phyloP scores from a whole-genome alignment of 208 protist species.

The Leishmania mexicana region DNA sequence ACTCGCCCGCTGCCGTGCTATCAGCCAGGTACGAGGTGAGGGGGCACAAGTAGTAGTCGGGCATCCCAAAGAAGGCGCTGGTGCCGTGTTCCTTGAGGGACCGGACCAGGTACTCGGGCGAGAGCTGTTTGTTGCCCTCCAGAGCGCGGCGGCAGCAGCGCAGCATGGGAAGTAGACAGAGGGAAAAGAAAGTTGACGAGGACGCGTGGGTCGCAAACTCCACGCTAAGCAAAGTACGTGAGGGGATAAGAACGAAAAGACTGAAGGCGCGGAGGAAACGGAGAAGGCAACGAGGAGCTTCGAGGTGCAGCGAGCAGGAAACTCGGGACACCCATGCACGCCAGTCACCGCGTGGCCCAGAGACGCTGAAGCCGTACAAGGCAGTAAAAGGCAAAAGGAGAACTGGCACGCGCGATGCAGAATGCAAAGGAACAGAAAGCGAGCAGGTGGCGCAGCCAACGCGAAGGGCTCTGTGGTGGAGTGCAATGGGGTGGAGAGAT shows the following conservation, averaged over 20 bases:
- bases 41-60: slow-evolving; percentile 82
- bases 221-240: not conserved
- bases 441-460: not conserved
- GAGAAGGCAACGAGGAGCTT: not conserved
- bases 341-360: not conserved
- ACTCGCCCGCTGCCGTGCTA: slow-evolving; percentile 50
- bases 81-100: slow-evolving; percentile 46
- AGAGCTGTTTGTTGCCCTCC: slow-evolving; percentile 27
- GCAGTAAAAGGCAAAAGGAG: not conserved
- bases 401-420: too few relatives aligned
- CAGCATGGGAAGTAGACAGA: slow-evolving; percentile 4
- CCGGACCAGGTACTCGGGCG: slow-evolving; percentile 49
- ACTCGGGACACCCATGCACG: not conserved
- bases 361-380: not conserved
- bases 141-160: slow-evolving; percentile 1
- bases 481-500: not conserved
- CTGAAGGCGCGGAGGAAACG: not conserved
- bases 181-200: slow-evolving; percentile 4
- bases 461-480: not conserved
- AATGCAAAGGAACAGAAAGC: not conserved
- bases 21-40: slow-evolving; percentile 82
- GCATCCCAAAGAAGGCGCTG: slow-evolving; percentile 83
- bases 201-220: not conserved
- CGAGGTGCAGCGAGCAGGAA: not conserved
- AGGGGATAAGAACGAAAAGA: not conserved